These are phyloP conservation scores for Coemansia asiatica DNA, from an alignment of 192 early-diverging fungal genomes.

Conservation along the genomic window DNA sequence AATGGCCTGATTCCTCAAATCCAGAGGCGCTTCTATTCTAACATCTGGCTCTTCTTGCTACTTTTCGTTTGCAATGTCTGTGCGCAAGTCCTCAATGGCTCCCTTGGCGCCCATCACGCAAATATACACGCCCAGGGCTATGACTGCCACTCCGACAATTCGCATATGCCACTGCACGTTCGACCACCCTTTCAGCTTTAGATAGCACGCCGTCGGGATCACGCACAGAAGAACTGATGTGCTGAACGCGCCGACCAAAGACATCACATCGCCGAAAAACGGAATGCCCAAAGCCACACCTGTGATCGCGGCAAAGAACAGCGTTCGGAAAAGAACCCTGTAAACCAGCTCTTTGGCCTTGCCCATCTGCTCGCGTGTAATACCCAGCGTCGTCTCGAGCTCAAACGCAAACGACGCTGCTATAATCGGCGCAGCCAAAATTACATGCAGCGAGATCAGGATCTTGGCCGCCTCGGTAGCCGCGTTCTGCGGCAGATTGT, in stretches of 20 bases:
- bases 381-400: conserved; percentile 61
- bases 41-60: not conserved
- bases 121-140: conserved; percentile 37
- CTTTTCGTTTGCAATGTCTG: conserved; percentile 21
- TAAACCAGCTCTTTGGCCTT: conserved; percentile 54
- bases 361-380: conserved; percentile 57
- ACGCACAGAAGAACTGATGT: conserved; percentile 76
- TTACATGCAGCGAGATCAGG: conserved; percentile 78
- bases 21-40: not conserved
- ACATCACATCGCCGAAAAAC: conserved; percentile 77
- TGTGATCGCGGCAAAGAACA: conserved; percentile 57
- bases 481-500: conserved; percentile 62
- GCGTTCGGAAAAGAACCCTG: conserved; percentile 57
- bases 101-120: conserved; percentile 39
- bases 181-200: conserved; percentile 65
- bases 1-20: conserved; percentile 2
- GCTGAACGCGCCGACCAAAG: conserved; percentile 71
- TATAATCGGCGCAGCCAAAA: conserved; percentile 79
- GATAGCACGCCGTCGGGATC: conserved; percentile 71
- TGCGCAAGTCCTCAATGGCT: conserved; percentile 33
- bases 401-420: conserved; percentile 71
- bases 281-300: conserved; percentile 68
- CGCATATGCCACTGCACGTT: conserved; percentile 55
- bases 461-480: conserved; percentile 63
- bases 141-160: conserved; percentile 60